Percentiles rank a stretch among this genome's conserved stretches.
Evolutionary conservation across 139 green algal species (phyloP).

Genomic region (Spirogloea muscicola): DNA sequence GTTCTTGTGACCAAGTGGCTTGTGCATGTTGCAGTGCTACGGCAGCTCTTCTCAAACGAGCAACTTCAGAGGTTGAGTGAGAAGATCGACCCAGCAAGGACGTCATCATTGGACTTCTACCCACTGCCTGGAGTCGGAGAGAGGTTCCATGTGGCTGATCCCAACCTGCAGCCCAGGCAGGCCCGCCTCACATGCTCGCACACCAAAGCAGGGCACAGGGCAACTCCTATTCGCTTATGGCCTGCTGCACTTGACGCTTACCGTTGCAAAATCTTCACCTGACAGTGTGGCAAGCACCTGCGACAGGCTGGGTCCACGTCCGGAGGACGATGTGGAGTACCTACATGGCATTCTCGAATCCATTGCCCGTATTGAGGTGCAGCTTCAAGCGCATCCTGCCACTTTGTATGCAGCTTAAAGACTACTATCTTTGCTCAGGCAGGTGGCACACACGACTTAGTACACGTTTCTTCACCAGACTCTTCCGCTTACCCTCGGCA

Average conservation of each 20-base stretch:
- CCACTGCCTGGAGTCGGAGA: constrained; percentile 72
- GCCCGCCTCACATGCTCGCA: too few relatives aligned
- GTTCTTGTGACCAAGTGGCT: too few relatives aligned
- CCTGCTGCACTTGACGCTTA: too few relatives aligned
- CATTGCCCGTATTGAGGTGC: constrained; percentile 78
- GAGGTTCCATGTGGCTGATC: constrained; percentile 83
- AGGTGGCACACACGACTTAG: not conserved
- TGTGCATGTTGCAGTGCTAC: constrained; percentile 78
- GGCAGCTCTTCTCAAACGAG: constrained; percentile 67
- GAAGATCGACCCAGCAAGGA: constrained; percentile 52
- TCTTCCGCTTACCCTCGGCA: not conserved
- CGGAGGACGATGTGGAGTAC: constrained; percentile 40
- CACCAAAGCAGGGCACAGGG: too few relatives aligned
- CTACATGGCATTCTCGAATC: constrained; percentile 71
- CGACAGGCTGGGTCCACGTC: constrained; percentile 60
- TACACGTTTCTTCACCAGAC: not conserved
- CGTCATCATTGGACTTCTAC: constrained; percentile 75
- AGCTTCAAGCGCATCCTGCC: not conserved
- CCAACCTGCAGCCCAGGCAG: constrained; percentile 45
- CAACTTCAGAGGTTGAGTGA: constrained; percentile 69
- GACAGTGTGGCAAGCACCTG: too few relatives aligned
- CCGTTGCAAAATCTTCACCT: too few relatives aligned
- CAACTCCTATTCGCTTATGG: too few relatives aligned
- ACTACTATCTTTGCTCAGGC: not conserved
- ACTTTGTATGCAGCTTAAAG: not conserved